These are phyloP conservation scores for Solanum chiquidenum DNA, from an alignment of 257 asterid genomes.

Conservation along the genomic window DNA sequence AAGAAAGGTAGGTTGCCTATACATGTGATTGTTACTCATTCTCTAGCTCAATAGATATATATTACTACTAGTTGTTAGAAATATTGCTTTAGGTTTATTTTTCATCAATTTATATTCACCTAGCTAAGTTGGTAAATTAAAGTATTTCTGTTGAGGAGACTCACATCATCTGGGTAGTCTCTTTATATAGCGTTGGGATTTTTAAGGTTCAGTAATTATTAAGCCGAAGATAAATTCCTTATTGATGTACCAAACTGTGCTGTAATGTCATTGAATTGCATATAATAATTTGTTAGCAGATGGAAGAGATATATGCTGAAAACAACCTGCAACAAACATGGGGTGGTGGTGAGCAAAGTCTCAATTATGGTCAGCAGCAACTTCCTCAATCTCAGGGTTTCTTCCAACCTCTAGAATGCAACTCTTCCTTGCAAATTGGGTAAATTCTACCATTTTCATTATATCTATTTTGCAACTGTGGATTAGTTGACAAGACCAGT, in stretches of 20 bases:
- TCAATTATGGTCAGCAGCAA: slow-evolving; percentile 46
- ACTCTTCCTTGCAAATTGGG: slow-evolving; percentile 82
- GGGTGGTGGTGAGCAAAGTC: slow-evolving; percentile 61
- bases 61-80: not conserved
- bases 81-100: not conserved
- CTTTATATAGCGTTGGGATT: not conserved
- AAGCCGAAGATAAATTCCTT: not conserved
- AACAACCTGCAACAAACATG: slow-evolving; percentile 63
- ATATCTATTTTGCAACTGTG: not conserved
- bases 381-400: slow-evolving; percentile 67
- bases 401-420: slow-evolving; percentile 81
- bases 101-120: not conserved
- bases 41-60: not conserved
- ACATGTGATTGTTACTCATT: not conserved
- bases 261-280: not conserved
- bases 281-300: slow-evolving; percentile 22
- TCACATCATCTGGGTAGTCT: no score
- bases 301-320: slow-evolving; percentile 70
- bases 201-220: not conserved
- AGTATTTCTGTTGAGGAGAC: no score
- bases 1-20: slow-evolving; percentile 49
- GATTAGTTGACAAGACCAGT: not conserved
- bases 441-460: not conserved
- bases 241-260: not conserved
- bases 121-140: not conserved